Percentiles rank a stretch among this genome's conserved stretches.
Conservation (phyloP, 768 basidiomycete genomes). For the Boletus eberwhitei region DNA sequence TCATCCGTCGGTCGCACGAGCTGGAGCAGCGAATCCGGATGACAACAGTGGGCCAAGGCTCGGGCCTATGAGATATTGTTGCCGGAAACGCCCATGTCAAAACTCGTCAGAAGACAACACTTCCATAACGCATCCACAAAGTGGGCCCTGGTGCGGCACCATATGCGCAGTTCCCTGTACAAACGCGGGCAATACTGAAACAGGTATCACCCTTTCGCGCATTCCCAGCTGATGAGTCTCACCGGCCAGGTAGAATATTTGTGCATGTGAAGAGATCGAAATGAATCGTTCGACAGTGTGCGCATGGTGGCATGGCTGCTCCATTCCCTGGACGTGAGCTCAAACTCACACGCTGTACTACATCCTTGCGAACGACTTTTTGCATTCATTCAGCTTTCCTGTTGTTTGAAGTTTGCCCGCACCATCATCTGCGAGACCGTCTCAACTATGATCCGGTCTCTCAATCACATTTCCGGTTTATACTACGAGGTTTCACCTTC, state of each 20-base stretch:
- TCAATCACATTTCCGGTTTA: too few species aligned
- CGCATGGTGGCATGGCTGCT: background rate
- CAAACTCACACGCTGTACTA: too few species aligned
- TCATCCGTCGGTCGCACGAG: conserved; percentile 31
- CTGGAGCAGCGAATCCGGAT: conserved; percentile 20
- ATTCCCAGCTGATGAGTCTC: conserved; percentile 27
- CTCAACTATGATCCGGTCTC: too few species aligned
- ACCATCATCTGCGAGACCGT: too few species aligned
- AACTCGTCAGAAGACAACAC: conserved; percentile 27
- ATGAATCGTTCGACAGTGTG: conserved; percentile 5
- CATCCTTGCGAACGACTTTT: too few species aligned
- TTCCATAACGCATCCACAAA: conserved; percentile 32
- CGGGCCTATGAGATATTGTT: conserved; percentile 14
- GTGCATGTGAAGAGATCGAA: conserved; percentile 22
- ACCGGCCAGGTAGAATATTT: conserved; percentile 17
- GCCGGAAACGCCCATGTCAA: conserved; percentile 28
- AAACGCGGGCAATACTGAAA: conserved; percentile 23
- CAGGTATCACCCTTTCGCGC: conserved; percentile 24
- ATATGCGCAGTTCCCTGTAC: background rate
- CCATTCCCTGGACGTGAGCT: too few species aligned
- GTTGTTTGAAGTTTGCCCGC: too few species aligned
- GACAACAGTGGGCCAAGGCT: conserved; percentile 8
- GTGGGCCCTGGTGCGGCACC: conserved; percentile 10
- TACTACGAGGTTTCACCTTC: too few species aligned
- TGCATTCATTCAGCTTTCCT: too few species aligned